These are phyloP conservation scores for Sporothrix inflata DNA, from an alignment of 2,329 filamentous ascomycete genomes.

Conservation along the genomic window DNA sequence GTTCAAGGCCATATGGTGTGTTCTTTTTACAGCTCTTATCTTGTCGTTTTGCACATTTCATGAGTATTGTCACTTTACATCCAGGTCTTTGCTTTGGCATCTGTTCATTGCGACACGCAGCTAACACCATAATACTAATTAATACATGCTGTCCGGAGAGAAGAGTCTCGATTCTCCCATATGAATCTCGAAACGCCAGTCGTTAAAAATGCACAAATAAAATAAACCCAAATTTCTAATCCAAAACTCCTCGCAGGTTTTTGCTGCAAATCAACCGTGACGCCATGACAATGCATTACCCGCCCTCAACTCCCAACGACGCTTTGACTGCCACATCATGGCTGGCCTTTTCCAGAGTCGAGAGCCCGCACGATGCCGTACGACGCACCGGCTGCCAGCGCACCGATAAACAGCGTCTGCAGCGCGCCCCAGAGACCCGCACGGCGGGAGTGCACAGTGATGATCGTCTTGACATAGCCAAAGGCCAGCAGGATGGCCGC, in stretches of 20 bases:
- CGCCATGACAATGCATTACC: not conserved
- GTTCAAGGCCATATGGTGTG: no score
- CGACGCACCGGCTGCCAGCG: conserved; percentile 66
- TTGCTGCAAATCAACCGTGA: not conserved
- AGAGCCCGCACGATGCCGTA: conserved; percentile 65
- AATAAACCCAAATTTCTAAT: conserved; percentile 3
- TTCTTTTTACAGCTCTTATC: no score
- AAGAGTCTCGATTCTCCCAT: not conserved
- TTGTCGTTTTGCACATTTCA: no score
- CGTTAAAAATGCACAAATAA: not conserved
- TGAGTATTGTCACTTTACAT: not conserved
- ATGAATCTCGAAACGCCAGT: conserved; percentile 7
- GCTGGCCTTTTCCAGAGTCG: conserved; percentile 42
- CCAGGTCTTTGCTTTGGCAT: not conserved
- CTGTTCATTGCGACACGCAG: not conserved
- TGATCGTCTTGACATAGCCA: conserved; percentile 66
- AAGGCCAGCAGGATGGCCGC: conserved; percentile 63
- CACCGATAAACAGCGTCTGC: conserved; percentile 67
- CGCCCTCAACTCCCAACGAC: not conserved
- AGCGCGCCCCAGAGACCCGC: conserved; percentile 62
- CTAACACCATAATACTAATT: not conserved
- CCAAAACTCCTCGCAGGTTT: conserved; percentile 1
- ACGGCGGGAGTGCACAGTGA: conserved; percentile 54
- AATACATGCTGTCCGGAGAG: not conserved
- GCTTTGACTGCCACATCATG: not conserved